Percentiles rank a stretch among this genome's conserved stretches.
These are phyloP conservation scores for Paulownia fortunei DNA, from an alignment of 257 asterid species.

Conservation along the genomic window DNA sequence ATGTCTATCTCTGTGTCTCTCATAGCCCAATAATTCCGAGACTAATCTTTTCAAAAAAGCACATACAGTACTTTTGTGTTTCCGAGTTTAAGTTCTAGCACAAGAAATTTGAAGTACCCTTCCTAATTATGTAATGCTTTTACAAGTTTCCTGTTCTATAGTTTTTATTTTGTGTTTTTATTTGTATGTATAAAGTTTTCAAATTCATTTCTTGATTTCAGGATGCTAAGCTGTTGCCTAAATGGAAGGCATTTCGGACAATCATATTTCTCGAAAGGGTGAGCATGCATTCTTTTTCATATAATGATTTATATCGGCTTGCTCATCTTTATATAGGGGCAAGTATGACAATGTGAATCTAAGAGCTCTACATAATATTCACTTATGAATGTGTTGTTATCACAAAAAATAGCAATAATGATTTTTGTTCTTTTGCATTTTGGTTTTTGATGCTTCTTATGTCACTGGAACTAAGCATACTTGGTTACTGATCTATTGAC, in stretches of 20 bases:
- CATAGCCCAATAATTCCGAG: not conserved
- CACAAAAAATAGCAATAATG: slow-evolving; percentile 2
- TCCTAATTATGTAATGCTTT: not conserved
- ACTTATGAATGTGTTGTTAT: slow-evolving; percentile 1
- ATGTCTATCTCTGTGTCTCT: not conserved
- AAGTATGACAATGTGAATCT: not conserved
- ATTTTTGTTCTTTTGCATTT: not conserved
- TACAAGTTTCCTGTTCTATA: slow-evolving; percentile 6
- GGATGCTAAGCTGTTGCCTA: slow-evolving; percentile 79
- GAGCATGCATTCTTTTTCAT: slow-evolving; percentile 22
- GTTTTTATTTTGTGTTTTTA: not conserved
- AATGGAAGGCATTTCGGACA: slow-evolving; percentile 94
- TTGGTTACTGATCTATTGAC: not conserved
- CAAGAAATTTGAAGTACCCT: slow-evolving; percentile 17
- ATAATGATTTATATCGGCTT: slow-evolving; percentile 17
- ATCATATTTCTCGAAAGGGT: slow-evolving; percentile 86
- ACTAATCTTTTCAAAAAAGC: not conserved
- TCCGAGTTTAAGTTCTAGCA: not conserved
- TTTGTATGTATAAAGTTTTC: not conserved
- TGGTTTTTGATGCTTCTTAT: slow-evolving; percentile 9
- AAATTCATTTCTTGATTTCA: slow-evolving; percentile 38
- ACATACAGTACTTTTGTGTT: not conserved
- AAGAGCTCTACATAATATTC: not conserved
- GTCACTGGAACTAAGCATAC: not conserved
- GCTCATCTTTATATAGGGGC: slow-evolving; percentile 7